Evolutionary conservation across 2,329 filamentous ascomycete genomes (phyloP).

Genomic region (Phyllosticta citrichinensis): DNA sequence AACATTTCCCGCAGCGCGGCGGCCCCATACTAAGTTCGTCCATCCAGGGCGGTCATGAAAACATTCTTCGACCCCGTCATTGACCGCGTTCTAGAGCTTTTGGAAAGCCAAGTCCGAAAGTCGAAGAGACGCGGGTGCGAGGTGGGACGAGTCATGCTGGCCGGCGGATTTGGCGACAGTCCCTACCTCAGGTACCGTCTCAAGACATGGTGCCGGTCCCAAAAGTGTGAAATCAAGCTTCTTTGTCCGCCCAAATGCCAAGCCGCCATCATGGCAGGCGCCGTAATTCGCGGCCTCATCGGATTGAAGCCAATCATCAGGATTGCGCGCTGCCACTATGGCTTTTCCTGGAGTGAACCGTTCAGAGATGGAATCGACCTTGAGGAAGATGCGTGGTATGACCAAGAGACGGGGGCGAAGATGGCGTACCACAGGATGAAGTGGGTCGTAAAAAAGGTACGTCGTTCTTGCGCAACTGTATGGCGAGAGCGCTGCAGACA

Average conservation of each 20-base stretch:
- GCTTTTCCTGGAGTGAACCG: not conserved
- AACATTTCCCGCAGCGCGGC: constrained; percentile 54
- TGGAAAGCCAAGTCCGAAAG: constrained; percentile 34
- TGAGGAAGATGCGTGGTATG: not conserved
- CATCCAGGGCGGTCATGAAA: constrained; percentile 52
- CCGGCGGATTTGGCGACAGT: constrained; percentile 73
- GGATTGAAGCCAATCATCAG: not conserved
- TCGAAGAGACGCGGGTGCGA: constrained; percentile 30
- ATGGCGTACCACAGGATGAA: not conserved
- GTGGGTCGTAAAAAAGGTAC: not conserved
- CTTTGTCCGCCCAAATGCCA: not conserved
- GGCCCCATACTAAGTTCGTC: constrained; percentile 23
- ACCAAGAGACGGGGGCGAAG: not conserved
- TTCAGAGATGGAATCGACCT: not conserved
- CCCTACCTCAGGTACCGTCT: constrained; percentile 62
- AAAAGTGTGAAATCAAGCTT: not conserved
- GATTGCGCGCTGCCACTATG: not conserved
- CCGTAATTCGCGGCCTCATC: not conserved
- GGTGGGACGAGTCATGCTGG: constrained; percentile 58
- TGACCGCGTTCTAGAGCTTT: constrained; percentile 38
- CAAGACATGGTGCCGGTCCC: not conserved
- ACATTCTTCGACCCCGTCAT: constrained; percentile 68
- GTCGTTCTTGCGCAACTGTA: too few relatives aligned
- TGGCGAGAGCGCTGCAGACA: too few relatives aligned
- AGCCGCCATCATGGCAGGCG: not conserved